Evolutionary conservation across 352 stramenopile genomes (phyloP), one percentile per base, ranked within the genome.

Genomic region (Phytophthora meadii): DNA sequence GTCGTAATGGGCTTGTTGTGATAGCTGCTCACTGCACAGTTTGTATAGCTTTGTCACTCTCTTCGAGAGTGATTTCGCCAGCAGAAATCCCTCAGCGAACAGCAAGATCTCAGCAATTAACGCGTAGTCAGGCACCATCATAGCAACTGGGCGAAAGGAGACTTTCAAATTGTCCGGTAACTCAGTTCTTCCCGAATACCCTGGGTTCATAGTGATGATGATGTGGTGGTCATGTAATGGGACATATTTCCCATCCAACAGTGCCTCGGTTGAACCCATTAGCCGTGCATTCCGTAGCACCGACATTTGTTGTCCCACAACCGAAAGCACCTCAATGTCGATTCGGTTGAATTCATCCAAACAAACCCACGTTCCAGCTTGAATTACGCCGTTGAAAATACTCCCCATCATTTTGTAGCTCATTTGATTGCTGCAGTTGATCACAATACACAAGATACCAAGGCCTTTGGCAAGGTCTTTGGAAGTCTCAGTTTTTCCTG

Each of bases 341-440:
- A 97, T 95, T 4, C 91, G 84, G 39, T 97, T 97, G 61, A 97
- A 97, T 49, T 97, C 91, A 54, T 97, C 90, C 22, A 97, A 64
- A 51, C 90, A 97, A 2, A 77, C 74, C 91, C 91, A 97, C 19
- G 76, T 77, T 4, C 91, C 88, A 3, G 82, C 78, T 62, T 94
- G 84, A 24, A 86, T 72, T 10, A 94, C 77, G 22, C 89, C 89
- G 46, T 93, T 93, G 34, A 95, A 93, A 30, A 96, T 88, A 47
- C 84, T 94, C n/a, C 74, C 87, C 78, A 95, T 87, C 72, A 92
- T 92, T 55, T 85, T 90, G 70, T 90, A 93, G 59, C 90, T 97
- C 77, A 98, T 98, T 74, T 98, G 93, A 59, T 98, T 95, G 28
- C 87, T 97, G 77, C 95, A 99, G 65, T 98, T 98, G 66, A 98